phyloP scores from a whole-genome alignment of 768 basidiomycete genomes.

The Exsudoporus frostii region DNA sequence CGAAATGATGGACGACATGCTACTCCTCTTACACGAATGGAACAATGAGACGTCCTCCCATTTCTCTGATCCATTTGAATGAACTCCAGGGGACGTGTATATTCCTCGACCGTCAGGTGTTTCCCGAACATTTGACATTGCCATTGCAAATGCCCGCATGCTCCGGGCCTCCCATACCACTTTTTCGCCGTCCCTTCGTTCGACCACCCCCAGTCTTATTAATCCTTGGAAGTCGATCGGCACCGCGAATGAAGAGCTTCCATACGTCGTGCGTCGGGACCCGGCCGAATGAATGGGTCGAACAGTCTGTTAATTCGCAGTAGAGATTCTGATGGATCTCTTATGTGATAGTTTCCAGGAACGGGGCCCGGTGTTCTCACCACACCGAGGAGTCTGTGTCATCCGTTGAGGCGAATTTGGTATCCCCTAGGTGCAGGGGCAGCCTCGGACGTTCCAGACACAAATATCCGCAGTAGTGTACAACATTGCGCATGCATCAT shows the following conservation, averaged over 20 bases:
- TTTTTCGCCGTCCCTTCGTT: too few relatives aligned
- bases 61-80: neutral
- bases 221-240: neutral
- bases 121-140: neutral
- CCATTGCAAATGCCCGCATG: neutral
- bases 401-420: neutral
- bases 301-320: neutral
- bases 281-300: neutral
- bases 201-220: neutral
- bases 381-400: too few relatives aligned
- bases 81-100: neutral
- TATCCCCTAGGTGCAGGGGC: neutral
- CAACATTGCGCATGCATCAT: neutral
- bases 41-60: neutral
- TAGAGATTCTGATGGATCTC: neutral
- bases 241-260: too few relatives aligned
- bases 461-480: neutral
- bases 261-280: too few relatives aligned
- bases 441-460: neutral
- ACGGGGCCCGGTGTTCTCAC: neutral
- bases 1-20: too few relatives aligned
- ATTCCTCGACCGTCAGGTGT: neutral
- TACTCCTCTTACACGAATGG: neutral
- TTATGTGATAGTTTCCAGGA: neutral
- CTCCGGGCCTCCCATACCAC: neutral